phyloP scores from a whole-genome alignment of 2,329 filamentous ascomycete genomes.

The Annulohypoxylon truncatum region DNA sequence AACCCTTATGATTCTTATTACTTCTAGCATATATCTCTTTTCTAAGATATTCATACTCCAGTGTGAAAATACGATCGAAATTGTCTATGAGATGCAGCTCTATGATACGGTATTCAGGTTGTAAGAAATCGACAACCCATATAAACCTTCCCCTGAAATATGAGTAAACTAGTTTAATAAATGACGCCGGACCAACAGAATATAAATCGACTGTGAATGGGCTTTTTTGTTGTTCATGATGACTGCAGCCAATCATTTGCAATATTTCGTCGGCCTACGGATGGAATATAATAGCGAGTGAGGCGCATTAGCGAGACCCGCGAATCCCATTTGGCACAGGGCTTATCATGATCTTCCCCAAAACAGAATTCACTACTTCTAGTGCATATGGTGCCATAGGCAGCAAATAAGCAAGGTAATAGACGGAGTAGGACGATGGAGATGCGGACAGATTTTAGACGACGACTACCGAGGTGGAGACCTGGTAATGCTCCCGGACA shows the following conservation, averaged over 20 bases:
- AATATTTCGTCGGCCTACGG: conserved; percentile 11
- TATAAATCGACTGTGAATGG: not conserved
- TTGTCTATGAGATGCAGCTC: too few species aligned
- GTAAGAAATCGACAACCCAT: too few species aligned
- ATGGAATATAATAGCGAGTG: conserved; percentile 25
- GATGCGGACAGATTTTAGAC: not conserved
- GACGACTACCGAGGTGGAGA: conserved; percentile 11
- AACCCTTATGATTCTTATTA: too few species aligned
- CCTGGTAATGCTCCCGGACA: not conserved
- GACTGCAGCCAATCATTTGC: not conserved
- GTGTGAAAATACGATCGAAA: too few species aligned
- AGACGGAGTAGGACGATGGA: not conserved
- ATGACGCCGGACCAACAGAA: not conserved
- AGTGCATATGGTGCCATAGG: not conserved
- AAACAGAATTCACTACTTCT: not conserved
- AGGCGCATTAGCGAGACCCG: not conserved
- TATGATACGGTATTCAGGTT: too few species aligned
- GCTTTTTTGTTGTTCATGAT: not conserved
- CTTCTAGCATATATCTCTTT: too few species aligned
- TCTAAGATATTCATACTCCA: too few species aligned
- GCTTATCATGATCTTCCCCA: not conserved
- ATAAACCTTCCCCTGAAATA: not conserved
- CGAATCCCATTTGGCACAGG: not conserved
- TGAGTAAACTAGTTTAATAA: too few species aligned
- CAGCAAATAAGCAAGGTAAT: not conserved